Conservation (phyloP, 2,329 filamentous ascomycete species). For the Exophiala phaeomuriformis region DNA sequence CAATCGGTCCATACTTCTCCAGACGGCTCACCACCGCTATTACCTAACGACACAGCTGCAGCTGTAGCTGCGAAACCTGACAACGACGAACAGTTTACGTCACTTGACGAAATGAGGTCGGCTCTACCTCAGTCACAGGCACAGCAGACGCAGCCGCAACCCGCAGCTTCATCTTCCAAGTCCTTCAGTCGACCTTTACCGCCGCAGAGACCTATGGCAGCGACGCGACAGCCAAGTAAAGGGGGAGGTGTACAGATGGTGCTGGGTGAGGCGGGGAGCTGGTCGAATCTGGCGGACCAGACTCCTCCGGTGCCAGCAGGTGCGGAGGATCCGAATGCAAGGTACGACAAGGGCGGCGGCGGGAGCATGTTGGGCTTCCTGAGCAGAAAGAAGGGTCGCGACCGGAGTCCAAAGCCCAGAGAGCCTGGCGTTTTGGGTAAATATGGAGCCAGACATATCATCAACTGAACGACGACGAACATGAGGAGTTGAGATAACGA, state of each 20-base stretch:
- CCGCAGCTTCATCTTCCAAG: conserved; percentile 24
- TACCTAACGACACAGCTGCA: conserved; percentile 12
- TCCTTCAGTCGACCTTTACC: conserved; percentile 37
- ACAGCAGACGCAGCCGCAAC: neutral
- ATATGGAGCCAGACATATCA: conserved; percentile 79
- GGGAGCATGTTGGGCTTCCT: conserved; percentile 79
- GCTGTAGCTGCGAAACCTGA: conserved; percentile 5
- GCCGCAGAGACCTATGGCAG: conserved; percentile 35
- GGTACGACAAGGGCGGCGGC: conserved; percentile 42
- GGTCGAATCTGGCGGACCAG: conserved; percentile 82
- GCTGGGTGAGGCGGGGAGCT: conserved; percentile 79
- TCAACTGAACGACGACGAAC: conserved; percentile 46
- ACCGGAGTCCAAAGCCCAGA: conserved; percentile 87
- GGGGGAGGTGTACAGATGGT: conserved; percentile 85
- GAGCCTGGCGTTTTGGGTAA: conserved; percentile 91
- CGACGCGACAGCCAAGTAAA: conserved; percentile 65
- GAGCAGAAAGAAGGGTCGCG: conserved; percentile 78
- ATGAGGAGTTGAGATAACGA: neutral
- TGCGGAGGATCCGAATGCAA: conserved; percentile 30
- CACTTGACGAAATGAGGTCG: conserved; percentile 16
- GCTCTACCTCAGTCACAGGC: conserved; percentile 14
- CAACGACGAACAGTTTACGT: conserved; percentile 11
- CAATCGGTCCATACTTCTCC: conserved; percentile 20
- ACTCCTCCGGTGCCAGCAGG: conserved; percentile 50
- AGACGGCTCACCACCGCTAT: conserved; percentile 26